Evolutionary conservation across 176 grass and related monocot genomes (phyloP), one percentile per base, ranked within the genome.

Genomic region (Tillandsia leiboldiana): DNA sequence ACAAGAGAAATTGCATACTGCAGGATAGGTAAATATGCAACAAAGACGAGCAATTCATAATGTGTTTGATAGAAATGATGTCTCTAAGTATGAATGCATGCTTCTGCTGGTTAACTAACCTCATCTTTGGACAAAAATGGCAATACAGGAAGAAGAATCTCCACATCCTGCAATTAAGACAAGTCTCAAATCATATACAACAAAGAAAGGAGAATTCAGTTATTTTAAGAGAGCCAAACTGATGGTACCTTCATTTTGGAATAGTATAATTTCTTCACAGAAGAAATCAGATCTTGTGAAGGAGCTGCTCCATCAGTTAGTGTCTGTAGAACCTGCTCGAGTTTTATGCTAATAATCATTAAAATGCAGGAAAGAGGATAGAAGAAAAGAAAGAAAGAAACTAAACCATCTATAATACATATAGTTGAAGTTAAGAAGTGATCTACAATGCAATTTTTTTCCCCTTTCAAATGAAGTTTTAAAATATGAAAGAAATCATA

Each of bases 111-210:
- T 20, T 9, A 11, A 64, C 8, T 52, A 78, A 96, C 92, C 92
- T 92, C 92, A 58, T 96, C 92, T 86, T 96, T 96, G 49, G 88
- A 77, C 58, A 96, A 73, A 87, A 91, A 85, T 42, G 75, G 24
- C 53, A 96, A 75, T 61, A 96, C 77, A 61, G 88, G 64, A 85
- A 96, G 80, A 72, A 96, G 83, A 49, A 96, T 50, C 67, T 96
- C 92, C 47, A 83, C 74, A 85, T 96, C 92, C 92, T 96, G 88
- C 68, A 78, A 2, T 42, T 42, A 7, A 59, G 8, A 59, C 20
- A 59, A 59, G 20, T 15, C 54, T 17, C n/a, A 59, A 17, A 59
- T 17, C 2, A 59, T 59, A 59, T 59, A 59, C 20, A 59, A 59
- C 2, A 59, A 59, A 20, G 9, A 59, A 20, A 59, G 2, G 20